Conservation (phyloP, 1,139 yeast species). For the Suhomyces atakaporum region DNA sequence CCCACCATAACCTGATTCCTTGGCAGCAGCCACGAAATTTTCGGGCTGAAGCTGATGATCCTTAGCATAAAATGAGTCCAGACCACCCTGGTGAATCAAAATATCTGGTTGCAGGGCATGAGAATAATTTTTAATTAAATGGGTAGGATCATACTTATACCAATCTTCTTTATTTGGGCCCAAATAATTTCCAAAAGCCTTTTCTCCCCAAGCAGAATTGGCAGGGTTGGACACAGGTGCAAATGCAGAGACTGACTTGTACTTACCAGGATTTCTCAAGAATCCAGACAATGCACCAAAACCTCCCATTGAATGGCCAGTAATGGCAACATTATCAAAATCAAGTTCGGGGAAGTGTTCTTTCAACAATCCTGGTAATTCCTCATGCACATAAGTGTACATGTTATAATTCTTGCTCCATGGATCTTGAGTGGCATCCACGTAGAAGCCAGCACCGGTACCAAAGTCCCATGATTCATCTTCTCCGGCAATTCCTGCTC, state of each 20-base stretch:
- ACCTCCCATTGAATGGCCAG: constrained; percentile 99
- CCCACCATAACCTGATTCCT: constrained; percentile 59
- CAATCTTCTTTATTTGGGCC: constrained; percentile 63
- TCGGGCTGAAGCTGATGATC: constrained; percentile 78
- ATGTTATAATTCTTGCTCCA: constrained; percentile 76
- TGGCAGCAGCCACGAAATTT: constrained; percentile 64
- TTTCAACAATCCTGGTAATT: constrained; percentile 57
- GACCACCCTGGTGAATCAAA: constrained; percentile 80
- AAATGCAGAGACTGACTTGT: constrained; percentile 85
- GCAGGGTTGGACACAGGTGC: constrained; percentile 86
- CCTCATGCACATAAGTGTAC: constrained; percentile 81
- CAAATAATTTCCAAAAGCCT: constrained; percentile 77
- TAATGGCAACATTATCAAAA: constrained; percentile 62
- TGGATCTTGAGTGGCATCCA: constrained; percentile 76
- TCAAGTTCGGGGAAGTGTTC: constrained; percentile 54
- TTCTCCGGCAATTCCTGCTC: constrained; percentile 80
- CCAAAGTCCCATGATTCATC: constrained; percentile 90
- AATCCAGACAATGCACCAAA: constrained; percentile 86
- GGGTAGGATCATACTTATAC: constrained; percentile 80
- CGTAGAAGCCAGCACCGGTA: constrained; percentile 91
- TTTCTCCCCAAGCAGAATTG: constrained; percentile 77
- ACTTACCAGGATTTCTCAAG: constrained; percentile 70
- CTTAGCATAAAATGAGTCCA: constrained; percentile 66
- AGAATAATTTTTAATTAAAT: constrained; percentile 57
- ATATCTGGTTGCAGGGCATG: constrained; percentile 59